phyloP scores from a whole-genome alignment of 2,329 filamentous ascomycete genomes.

The Claviceps fusiformis region DNA sequence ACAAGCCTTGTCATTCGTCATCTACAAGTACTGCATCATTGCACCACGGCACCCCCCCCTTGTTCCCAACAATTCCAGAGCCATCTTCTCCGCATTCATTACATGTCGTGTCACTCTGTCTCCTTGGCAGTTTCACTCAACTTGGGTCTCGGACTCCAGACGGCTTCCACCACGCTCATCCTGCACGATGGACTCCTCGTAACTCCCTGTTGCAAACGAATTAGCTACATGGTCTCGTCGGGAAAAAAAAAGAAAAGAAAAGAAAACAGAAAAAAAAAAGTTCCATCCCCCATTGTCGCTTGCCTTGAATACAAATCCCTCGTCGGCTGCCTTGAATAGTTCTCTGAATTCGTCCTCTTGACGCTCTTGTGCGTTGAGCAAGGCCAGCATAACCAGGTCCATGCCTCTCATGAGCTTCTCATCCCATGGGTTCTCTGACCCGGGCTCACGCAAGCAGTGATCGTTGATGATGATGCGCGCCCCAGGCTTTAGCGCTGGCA shows the following conservation, averaged over 20 bases:
- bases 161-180: constrained; percentile 35
- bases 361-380: constrained; percentile 39
- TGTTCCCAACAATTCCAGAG: background rate
- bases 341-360: constrained; percentile 30
- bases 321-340: constrained; percentile 29
- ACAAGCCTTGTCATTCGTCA: no score
- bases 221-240: background rate
- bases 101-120: background rate
- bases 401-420: constrained; percentile 34
- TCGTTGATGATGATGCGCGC: constrained; percentile 33
- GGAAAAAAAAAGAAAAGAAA: no score
- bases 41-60: no score
- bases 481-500: constrained; percentile 42
- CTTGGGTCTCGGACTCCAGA: constrained; percentile 23
- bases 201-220: constrained; percentile 19
- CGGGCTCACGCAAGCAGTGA: constrained; percentile 28
- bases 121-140: background rate
- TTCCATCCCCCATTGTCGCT: constrained; percentile 1
- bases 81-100: background rate
- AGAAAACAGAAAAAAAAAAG: background rate
- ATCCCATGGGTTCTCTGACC: constrained; percentile 28
- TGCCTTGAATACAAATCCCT: constrained; percentile 30
- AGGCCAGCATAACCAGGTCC: constrained; percentile 38
- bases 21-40: no score
- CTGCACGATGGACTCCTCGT: constrained; percentile 26